Conservation (phyloP, 441 rosid genomes). For the Metrosideros polymorpha region DNA sequence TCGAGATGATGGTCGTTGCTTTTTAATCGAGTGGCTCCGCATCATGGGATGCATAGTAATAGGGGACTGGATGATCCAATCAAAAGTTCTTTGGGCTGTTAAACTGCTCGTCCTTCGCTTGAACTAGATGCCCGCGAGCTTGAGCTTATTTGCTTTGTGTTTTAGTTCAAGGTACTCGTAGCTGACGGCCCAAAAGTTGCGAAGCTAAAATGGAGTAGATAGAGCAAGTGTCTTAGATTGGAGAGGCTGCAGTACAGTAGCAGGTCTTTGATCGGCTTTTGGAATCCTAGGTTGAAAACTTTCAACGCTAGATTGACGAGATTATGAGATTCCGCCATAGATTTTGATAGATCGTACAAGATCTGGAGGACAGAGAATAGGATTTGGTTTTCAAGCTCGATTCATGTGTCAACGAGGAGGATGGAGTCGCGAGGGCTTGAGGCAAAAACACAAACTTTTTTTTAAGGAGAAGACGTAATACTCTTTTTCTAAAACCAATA, state of each 20-base stretch:
- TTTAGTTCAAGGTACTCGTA: background rate
- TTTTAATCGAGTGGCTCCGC: no score
- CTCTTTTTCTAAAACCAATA: no score
- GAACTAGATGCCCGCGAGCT: background rate
- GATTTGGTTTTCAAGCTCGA: background rate
- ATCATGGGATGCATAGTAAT: no score
- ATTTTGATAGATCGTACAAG: background rate
- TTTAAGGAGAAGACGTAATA: no score
- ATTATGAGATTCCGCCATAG: background rate
- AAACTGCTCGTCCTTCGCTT: background rate
- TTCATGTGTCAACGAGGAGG: no score
- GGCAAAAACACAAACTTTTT: no score
- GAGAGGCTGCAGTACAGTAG: no score
- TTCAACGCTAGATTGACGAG: background rate
- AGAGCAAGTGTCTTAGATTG: no score
- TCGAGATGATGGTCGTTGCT: no score
- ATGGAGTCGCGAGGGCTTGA: no score
- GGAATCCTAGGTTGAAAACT: background rate
- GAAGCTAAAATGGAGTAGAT: background rate
- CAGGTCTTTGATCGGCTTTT: background rate
- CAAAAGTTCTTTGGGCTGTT: no score
- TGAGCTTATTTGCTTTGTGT: background rate
- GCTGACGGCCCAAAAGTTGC: background rate
- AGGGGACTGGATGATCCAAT: no score
- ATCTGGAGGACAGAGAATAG: background rate